Evolutionary conservation across 164 flowering plant species (phyloP).

Genomic region (Berberis thunbergii): DNA sequence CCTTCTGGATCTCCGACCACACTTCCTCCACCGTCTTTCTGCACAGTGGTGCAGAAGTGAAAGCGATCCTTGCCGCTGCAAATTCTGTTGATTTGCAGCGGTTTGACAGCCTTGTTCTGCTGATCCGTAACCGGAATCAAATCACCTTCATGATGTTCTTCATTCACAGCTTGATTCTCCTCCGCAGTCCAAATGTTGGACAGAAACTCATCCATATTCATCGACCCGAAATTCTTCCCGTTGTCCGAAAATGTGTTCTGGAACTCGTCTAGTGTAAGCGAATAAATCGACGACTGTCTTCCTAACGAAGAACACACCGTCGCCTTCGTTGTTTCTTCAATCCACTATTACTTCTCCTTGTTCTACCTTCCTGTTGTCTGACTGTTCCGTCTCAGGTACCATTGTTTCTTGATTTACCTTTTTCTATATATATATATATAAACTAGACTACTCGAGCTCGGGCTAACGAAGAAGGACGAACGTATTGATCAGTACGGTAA

Average conservation of each 20-base stretch:
- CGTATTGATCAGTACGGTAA: too few species aligned
- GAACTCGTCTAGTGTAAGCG: slow-evolving; percentile 86
- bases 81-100: slow-evolving; percentile 37
- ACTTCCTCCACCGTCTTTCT: slow-evolving; percentile 90
- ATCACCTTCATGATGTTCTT: not conserved
- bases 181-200: slow-evolving; percentile 91
- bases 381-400: slow-evolving; percentile 21
- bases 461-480: too few species aligned
- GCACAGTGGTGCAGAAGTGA: slow-evolving; percentile 54
- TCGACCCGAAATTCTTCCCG: slow-evolving; percentile 86
- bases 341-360: not conserved
- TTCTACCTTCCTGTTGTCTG: slow-evolving; percentile 30
- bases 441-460: too few species aligned
- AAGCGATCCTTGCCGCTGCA: slow-evolving; percentile 71
- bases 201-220: slow-evolving; percentile 97
- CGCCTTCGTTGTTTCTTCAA: slow-evolving; percentile 4
- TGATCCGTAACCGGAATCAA: slow-evolving; percentile 3
- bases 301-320: slow-evolving; percentile 31
- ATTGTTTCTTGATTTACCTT: too few species aligned
- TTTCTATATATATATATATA: too few species aligned
- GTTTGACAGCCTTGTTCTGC: not conserved
- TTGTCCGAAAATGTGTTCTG: slow-evolving; percentile 58
- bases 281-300: slow-evolving; percentile 79
- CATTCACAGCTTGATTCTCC: slow-evolving; percentile 48
- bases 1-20: slow-evolving; percentile 77